Evolutionary conservation across 768 basidiomycete species (phyloP), one percentile per base, ranked within the genome.

Genomic region (Lactarius deliciosus): DNA sequence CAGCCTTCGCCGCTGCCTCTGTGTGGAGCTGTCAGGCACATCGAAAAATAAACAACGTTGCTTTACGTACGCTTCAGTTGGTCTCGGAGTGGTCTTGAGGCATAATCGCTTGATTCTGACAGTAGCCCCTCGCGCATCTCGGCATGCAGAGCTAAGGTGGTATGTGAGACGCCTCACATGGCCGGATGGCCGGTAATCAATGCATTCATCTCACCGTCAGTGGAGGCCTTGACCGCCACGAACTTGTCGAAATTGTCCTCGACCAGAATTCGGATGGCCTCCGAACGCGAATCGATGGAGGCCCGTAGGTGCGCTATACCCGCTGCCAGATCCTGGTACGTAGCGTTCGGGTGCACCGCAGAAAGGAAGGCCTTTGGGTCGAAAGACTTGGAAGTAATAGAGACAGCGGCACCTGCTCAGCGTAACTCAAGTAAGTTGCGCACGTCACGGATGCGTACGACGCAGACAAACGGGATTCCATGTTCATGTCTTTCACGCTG

Each of bases 181-280:
- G 10, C 8, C 54, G 32, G 32, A 20, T 9, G 1, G 20, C 8
- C 56, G 30, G 18, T 58, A 18, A 25, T 16, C 10, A 47, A 32
- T 60, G 20, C 9, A 18, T 34, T 18, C 40, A 57, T 60, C 79
- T 61, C 76, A 95, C 96, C 91, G 77, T 96, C 96, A n/a, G 92
- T 96, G 10, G 91, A 92, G 10, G 93, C 92, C 73, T 99, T 99
- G 64, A 99, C 96, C 3, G 93, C 92, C 20, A 98, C 96, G 73
- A 98, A 99, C 15, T 94, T 84, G 78, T 98, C 96, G 76, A 98
- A 98, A 76, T 98, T 97, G 72, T 98, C 94, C 75, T 98, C 96
- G 11, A 99, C 97, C 38, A 99, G 82, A 25, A 96, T 86, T 47
- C 95, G 83, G 64, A 98, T 89, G n/a, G 96, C 97, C 71, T 96